A percentile compares a stretch with the other conserved stretches of the same genome.
Evolutionary conservation across 768 basidiomycete species (phyloP).

Genomic region (Heimioporus sp.): DNA sequence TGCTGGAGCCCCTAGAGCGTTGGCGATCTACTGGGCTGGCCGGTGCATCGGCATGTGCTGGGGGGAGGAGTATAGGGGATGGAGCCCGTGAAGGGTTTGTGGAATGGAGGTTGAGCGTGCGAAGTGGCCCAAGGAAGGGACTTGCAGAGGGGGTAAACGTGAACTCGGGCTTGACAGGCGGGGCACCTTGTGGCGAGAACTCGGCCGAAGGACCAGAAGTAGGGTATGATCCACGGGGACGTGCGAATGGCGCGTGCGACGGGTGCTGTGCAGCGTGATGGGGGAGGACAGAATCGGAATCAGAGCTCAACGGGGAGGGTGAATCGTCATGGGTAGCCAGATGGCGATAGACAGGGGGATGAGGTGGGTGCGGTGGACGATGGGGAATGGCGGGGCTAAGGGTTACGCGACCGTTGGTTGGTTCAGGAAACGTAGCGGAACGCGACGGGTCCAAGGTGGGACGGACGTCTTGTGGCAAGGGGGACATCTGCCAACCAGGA

Average conservation of each 20-base stretch:
- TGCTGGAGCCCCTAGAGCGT: constrained; percentile 29
- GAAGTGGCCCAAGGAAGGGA: constrained; percentile 76
- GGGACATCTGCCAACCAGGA: constrained; percentile 53
- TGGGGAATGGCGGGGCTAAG: constrained; percentile 23
- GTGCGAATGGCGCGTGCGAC: constrained; percentile 25
- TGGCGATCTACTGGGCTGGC: constrained; percentile 36
- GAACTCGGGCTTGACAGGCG: constrained; percentile 34
- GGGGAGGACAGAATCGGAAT: constrained; percentile 47
- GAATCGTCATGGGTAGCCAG: constrained; percentile 53
- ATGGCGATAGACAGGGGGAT: constrained; percentile 32
- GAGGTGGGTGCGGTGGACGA: constrained; percentile 43
- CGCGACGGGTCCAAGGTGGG: constrained; percentile 14
- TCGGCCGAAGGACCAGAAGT: constrained; percentile 26
- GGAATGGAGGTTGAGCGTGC: constrained; percentile 73
- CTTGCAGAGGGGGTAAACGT: constrained; percentile 69
- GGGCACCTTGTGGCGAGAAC: constrained; percentile 22
- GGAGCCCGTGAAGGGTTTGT: constrained; percentile 68
- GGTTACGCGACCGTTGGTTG: constrained; percentile 14
- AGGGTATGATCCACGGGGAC: constrained; percentile 27
- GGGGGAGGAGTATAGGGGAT: constrained; percentile 67
- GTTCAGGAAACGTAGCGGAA: constrained; percentile 14
- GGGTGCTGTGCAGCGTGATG: constrained; percentile 29
- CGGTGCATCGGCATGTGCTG: constrained; percentile 33
- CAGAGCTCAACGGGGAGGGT: constrained; percentile 69
- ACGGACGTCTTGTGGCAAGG: constrained; percentile 36